Evolutionary conservation across 2,329 filamentous ascomycete genomes (phyloP).

Genomic region (Colletotrichum tamarilloi): DNA sequence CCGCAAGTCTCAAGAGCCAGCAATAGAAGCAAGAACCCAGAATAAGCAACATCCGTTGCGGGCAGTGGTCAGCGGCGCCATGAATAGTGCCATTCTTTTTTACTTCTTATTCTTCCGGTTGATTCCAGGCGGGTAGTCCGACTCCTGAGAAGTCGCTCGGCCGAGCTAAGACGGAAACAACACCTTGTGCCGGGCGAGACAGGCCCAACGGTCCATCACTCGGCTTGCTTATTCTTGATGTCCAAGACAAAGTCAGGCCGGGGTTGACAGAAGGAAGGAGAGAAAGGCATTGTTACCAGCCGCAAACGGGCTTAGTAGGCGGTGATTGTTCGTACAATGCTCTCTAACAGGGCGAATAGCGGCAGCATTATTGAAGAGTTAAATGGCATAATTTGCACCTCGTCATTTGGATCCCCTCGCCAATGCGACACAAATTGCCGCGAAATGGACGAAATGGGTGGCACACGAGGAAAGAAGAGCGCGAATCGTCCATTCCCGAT

Average conservation of each 20-base stretch:
- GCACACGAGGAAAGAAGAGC: conserved; percentile 12
- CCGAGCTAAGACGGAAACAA: conserved; percentile 1
- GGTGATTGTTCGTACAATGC: neutral
- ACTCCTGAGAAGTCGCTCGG: neutral
- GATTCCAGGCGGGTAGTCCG: too few relatives aligned
- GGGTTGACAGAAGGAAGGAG: neutral
- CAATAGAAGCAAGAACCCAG: conserved; percentile 4
- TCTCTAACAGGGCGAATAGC: neutral
- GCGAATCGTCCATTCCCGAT: conserved; percentile 17
- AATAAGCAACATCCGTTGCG: neutral
- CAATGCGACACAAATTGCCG: neutral
- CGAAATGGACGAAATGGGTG: neutral
- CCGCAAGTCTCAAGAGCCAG: neutral
- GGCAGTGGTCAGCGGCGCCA: neutral
- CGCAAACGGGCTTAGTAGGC: neutral
- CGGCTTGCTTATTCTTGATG: neutral
- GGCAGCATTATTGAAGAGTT: conserved; percentile 1
- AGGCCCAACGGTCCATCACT: conserved; percentile 14
- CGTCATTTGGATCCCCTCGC: neutral
- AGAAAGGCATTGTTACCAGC: conserved; percentile 18
- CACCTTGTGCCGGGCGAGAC: conserved; percentile 7
- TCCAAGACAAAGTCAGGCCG: neutral
- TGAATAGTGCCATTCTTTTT: neutral
- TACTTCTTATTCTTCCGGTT: neutral
- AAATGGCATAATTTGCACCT: conserved; percentile 5